A percentile compares a stretch with the other conserved stretches of the same genome.
Evolutionary conservation across 2,329 filamentous ascomycete species (phyloP).

Genomic region (Pleomassaria siparia): DNA sequence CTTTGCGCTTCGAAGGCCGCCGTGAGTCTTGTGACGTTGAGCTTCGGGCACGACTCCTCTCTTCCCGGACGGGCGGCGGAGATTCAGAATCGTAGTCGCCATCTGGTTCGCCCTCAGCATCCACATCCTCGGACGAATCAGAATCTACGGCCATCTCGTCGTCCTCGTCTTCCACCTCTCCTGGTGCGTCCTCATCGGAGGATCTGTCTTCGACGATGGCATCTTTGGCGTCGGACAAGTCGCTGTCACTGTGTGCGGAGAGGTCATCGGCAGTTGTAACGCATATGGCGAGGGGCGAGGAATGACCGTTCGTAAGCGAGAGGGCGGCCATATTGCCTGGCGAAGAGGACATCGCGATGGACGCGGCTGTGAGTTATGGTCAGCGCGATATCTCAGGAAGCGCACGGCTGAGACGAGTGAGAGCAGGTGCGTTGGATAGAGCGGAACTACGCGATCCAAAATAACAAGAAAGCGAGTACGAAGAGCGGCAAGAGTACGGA

Average conservation of each 20-base stretch:
- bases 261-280: slow-evolving; percentile 47
- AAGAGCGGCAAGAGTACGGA: slow-evolving; percentile 24
- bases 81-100: slow-evolving; percentile 75
- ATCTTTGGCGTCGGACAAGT: slow-evolving; percentile 72
- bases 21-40: slow-evolving; percentile 73
- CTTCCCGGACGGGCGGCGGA: slow-evolving; percentile 44
- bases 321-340: slow-evolving; percentile 64
- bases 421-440: slow-evolving; percentile 40
- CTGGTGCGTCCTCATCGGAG: slow-evolving; percentile 44
- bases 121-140: slow-evolving; percentile 52
- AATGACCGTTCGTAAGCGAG: slow-evolving; percentile 68
- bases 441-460: slow-evolving; percentile 48
- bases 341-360: slow-evolving; percentile 63
- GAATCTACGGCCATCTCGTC: slow-evolving; percentile 49
- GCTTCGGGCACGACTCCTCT: slow-evolving; percentile 58
- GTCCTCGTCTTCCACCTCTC: slow-evolving; percentile 46
- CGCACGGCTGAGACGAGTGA: slow-evolving; percentile 32
- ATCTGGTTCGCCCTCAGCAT: slow-evolving; percentile 56
- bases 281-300: slow-evolving; percentile 57
- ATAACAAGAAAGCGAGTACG: slow-evolving; percentile 35
- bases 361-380: slow-evolving; percentile 57
- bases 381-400: slow-evolving; percentile 43
- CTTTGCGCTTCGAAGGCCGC: slow-evolving; percentile 67
- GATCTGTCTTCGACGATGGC: slow-evolving; percentile 46
- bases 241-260: slow-evolving; percentile 68